phyloP scores from a whole-genome alignment of 495 filamentous ascomycete species.

The Penicillium arizonense region DNA sequence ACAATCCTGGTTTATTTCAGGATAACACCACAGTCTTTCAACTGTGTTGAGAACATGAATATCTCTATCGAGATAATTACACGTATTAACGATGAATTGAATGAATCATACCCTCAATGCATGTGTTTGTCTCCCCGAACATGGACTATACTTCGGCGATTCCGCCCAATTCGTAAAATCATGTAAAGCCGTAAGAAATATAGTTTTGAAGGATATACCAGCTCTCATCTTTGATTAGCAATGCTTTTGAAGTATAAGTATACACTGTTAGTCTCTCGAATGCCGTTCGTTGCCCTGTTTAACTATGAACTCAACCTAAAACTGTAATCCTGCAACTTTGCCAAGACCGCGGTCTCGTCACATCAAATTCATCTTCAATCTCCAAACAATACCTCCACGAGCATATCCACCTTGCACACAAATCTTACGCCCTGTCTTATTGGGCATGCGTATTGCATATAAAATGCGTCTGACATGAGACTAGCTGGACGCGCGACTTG shows the following conservation, averaged over 20 bases:
- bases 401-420: not conserved
- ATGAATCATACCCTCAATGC: not conserved
- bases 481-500: not conserved
- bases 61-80: not conserved
- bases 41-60: not conserved
- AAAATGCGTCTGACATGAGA: not conserved
- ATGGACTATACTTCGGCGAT: no score
- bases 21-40: not conserved
- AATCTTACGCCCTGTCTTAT: not conserved
- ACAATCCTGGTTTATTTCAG: not conserved
- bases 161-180: no score
- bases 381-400: not conserved
- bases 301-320: slow-evolving; percentile 27
- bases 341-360: slow-evolving; percentile 30
- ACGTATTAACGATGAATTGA: slow-evolving; percentile 1
- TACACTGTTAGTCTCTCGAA: not conserved
- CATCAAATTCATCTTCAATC: slow-evolving; percentile 3
- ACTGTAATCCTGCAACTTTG: slow-evolving; percentile 36
- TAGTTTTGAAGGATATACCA: not conserved
- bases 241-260: not conserved
- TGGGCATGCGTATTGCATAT: not conserved
- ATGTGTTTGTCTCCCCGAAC: not conserved
- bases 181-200: no score
- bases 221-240: not conserved
- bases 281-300: slow-evolving; percentile 38